Conservation (phyloP, 345 rosid species). For the Hibiscus syriacus region DNA sequence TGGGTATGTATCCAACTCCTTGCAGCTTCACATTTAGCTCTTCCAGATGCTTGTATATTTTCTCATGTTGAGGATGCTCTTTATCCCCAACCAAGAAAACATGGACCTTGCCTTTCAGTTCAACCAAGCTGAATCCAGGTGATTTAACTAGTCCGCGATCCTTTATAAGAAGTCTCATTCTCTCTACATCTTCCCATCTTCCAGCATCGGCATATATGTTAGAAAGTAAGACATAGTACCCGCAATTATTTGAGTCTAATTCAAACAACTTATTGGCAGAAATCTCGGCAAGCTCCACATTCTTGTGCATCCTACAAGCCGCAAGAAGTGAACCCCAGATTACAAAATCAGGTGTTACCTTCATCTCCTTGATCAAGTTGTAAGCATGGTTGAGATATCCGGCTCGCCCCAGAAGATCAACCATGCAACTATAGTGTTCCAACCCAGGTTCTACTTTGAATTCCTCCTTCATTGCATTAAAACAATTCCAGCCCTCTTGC, state of each 20-base stretch:
- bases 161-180: constrained; percentile 53
- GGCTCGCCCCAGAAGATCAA: constrained; percentile 83
- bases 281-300: constrained; percentile 76
- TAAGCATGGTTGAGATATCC: constrained; percentile 63
- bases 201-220: constrained; percentile 85
- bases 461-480: constrained; percentile 46
- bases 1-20: constrained; percentile 68
- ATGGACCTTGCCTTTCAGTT: constrained; percentile 64
- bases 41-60: constrained; percentile 42
- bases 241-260: constrained; percentile 62
- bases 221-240: constrained; percentile 69
- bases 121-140: constrained; percentile 80
- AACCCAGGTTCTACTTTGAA: constrained; percentile 64
- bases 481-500: constrained; percentile 78
- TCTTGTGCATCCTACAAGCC: constrained; percentile 81
- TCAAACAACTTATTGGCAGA: constrained; percentile 55
- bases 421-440: constrained; percentile 89
- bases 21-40: constrained; percentile 49
- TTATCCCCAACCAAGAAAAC: constrained; percentile 74
- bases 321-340: constrained; percentile 86
- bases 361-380: constrained; percentile 62
- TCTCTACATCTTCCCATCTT: constrained; percentile 79
- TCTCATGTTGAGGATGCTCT: constrained; percentile 64
- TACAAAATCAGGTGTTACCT: constrained; percentile 66
- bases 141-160: constrained; percentile 56